A percentile compares a stretch with the other conserved stretches of the same genome.
Conservation (phyloP, 768 basidiomycete species). For the Termitomyces sp. region DNA sequence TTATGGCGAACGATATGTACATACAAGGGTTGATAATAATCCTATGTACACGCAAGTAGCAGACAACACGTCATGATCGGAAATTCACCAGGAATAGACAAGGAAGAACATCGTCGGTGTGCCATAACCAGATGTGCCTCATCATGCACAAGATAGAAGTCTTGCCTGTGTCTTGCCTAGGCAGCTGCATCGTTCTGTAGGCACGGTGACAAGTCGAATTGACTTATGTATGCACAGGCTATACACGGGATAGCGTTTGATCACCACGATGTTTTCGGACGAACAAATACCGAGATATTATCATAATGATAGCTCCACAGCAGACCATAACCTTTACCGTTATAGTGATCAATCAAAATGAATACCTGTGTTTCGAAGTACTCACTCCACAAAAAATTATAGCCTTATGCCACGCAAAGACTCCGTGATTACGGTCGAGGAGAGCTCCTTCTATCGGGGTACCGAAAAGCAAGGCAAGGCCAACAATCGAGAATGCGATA, state of each 20-base stretch:
- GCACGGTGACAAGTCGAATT: neutral
- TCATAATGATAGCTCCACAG: conserved; percentile 17
- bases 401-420: conserved; percentile 33
- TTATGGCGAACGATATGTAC: no score
- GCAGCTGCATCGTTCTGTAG: neutral
- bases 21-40: no score
- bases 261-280: conserved; percentile 12
- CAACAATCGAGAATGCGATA: conserved; percentile 43
- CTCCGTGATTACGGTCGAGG: conserved; percentile 23
- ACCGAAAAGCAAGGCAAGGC: conserved; percentile 42
- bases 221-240: neutral
- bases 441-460: conserved; percentile 50
- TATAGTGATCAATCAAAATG: neutral
- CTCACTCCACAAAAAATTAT: conserved; percentile 43
- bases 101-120: neutral
- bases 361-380: neutral
- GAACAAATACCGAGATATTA: conserved; percentile 19
- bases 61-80: neutral
- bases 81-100: neutral
- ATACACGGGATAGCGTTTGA: conserved; percentile 8
- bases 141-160: neutral
- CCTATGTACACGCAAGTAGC: neutral
- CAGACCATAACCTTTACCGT: conserved; percentile 15
- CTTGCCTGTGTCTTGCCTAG: neutral
- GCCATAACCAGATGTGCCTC: neutral